Evolutionary conservation across 192 early-diverging fungal species (phyloP).

Genomic region (Rhizoclosmatium globosum): DNA sequence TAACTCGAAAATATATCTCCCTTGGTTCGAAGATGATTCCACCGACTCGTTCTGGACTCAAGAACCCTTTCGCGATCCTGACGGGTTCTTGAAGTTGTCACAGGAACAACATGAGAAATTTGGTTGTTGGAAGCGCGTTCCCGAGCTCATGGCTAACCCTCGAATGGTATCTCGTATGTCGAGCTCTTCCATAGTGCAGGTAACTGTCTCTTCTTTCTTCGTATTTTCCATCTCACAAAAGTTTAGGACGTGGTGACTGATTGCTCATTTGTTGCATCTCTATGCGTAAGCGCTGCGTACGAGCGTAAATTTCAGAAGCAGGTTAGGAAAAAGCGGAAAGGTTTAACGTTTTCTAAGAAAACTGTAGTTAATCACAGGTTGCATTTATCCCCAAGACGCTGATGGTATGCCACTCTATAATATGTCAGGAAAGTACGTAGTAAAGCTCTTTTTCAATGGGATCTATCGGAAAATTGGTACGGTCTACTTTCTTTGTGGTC

Average conservation of each 20-base stretch:
- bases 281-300: conserved; percentile 85
- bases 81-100: conserved; percentile 79
- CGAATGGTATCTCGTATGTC: conserved; percentile 75
- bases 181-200: conserved; percentile 48
- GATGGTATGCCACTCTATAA: conserved; percentile 80
- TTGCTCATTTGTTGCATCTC: conserved; percentile 94
- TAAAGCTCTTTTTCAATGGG: conserved; percentile 88
- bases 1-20: conserved; percentile 75
- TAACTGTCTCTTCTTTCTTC: conserved; percentile 3
- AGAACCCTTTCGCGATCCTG: conserved; percentile 74
- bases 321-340: conserved; percentile 45
- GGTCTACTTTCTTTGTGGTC: conserved; percentile 8
- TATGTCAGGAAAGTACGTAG: conserved; percentile 87
- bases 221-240: conserved; percentile 40
- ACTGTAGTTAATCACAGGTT: conserved; percentile 75
- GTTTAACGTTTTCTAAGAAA: too few species aligned
- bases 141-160: conserved; percentile 73
- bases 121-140: conserved; percentile 83
- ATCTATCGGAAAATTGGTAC: conserved; percentile 76
- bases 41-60: conserved; percentile 66
- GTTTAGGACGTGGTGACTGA: conserved; percentile 92
- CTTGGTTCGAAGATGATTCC: conserved; percentile 74
- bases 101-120: conserved; percentile 77
- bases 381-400: conserved; percentile 86
- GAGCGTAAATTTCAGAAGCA: conserved; percentile 76